A percentile compares a stretch with the other conserved stretches of the same genome.
These are phyloP conservation scores for Penicillium crystallinum DNA, from an alignment of 495 filamentous ascomycete genomes.

Conservation along the genomic window DNA sequence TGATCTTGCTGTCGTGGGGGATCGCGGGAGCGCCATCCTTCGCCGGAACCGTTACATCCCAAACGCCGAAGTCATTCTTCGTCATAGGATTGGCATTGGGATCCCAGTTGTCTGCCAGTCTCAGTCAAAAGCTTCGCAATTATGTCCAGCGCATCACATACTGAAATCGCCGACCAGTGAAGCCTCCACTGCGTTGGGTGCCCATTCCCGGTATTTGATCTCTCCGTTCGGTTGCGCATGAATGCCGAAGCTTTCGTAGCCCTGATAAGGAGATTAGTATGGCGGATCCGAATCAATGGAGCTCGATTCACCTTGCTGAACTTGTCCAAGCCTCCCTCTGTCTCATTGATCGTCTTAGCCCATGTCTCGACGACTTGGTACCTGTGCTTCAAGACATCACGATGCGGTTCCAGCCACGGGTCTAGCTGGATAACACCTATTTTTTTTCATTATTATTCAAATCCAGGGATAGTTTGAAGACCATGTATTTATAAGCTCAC, in stretches of 20 bases:
- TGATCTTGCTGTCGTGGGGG: conserved; percentile 89
- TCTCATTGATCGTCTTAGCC: conserved; percentile 75
- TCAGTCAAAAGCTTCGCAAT: conserved; percentile 25
- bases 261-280: conserved; percentile 32
- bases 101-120: conserved; percentile 77
- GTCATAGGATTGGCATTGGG: conserved; percentile 76
- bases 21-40: conserved; percentile 71
- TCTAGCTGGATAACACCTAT: conserved; percentile 82
- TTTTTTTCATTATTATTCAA: not conserved
- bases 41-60: conserved; percentile 74
- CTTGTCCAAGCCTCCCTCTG: conserved; percentile 85
- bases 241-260: conserved; percentile 81
- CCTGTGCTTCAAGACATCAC: conserved; percentile 67
- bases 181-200: conserved; percentile 77
- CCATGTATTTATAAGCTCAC: not conserved
- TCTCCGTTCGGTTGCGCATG: conserved; percentile 73
- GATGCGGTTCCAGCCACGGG: conserved; percentile 84
- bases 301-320: conserved; percentile 68
- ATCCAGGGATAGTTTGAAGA: not conserved
- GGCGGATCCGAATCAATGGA: not conserved
- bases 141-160: conserved; percentile 37
- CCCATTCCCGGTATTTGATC: conserved; percentile 94
- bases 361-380: conserved; percentile 80
- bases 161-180: conserved; percentile 96
- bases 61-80: conserved; percentile 80